These are phyloP conservation scores for Aspergillus hiratsukae DNA, from an alignment of 2,329 filamentous ascomycete genomes.

Conservation along the genomic window DNA sequence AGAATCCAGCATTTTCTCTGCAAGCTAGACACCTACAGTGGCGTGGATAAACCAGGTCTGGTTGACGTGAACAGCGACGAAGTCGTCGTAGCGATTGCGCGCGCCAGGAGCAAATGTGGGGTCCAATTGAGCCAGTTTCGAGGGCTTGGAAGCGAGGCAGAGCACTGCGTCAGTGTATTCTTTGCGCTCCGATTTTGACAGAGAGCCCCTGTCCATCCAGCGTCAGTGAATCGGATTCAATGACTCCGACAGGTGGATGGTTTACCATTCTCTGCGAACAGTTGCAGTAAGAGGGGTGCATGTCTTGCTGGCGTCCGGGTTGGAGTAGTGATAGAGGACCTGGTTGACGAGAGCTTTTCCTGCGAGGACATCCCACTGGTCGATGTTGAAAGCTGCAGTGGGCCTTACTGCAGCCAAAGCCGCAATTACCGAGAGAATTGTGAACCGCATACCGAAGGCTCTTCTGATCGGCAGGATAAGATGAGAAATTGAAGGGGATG, in stretches of 20 bases:
- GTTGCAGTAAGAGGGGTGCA: neutral
- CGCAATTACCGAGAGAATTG: neutral
- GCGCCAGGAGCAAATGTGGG: conserved; percentile 39
- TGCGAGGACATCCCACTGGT: conserved; percentile 6
- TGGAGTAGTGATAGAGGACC: conserved; percentile 1
- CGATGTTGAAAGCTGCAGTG: neutral
- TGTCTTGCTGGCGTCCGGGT: neutral
- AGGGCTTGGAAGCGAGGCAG: neutral
- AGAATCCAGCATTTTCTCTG: neutral
- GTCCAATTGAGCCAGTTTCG: neutral
- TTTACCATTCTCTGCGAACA: conserved; percentile 1
- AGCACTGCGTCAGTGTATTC: conserved; percentile 45
- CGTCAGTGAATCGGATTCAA: neutral
- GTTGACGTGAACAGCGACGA: conserved; percentile 47
- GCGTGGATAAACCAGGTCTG: conserved; percentile 44
- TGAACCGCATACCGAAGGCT: neutral
- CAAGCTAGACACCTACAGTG: conserved; percentile 16
- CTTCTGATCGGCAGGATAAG: neutral
- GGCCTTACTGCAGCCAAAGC: conserved; percentile 4
- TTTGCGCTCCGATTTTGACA: neutral
- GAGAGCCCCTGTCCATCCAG: neutral
- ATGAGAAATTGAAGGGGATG: neutral
- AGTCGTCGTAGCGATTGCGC: conserved; percentile 49
- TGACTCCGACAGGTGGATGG: neutral
- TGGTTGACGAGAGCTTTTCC: conserved; percentile 8